Conservation (phyloP, 345 rosid species). For the Syzygium oleosum region DNA sequence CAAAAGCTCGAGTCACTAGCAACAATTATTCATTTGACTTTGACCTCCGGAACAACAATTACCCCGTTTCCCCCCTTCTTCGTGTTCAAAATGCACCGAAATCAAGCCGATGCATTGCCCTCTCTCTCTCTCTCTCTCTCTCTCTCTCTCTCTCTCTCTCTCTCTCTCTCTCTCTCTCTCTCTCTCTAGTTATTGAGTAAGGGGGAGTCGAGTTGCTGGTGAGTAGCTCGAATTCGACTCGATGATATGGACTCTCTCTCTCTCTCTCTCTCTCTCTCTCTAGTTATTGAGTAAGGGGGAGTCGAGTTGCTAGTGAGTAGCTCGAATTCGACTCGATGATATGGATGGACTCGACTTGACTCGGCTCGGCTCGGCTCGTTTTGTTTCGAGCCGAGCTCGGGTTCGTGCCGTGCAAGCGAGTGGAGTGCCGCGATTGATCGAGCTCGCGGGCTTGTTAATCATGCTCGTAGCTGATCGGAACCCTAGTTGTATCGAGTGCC, state of each 20-base stretch:
- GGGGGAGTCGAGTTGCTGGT: background rate
- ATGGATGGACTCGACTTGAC: background rate
- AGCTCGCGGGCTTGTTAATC: background rate
- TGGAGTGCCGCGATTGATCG: accelerated
- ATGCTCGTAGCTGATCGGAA: accelerated
- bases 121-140: background rate
- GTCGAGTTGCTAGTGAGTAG: background rate
- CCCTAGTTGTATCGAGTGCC: background rate
- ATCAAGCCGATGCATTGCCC: background rate
- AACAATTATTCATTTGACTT: background rate
- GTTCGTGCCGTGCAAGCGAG: background rate
- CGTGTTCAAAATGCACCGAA: accelerated
- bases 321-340: background rate
- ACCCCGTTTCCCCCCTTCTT: background rate
- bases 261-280: background rate
- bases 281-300: background rate
- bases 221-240: too few relatives aligned
- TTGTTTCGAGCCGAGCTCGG: background rate
- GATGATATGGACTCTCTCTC: too few relatives aligned
- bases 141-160: too few relatives aligned
- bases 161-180: background rate
- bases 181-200: background rate
- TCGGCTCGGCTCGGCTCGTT: background rate
- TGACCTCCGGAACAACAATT: background rate
- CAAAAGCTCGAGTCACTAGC: background rate